Evolutionary conservation across 345 rosid species (phyloP).

Genomic region (Capsella bursapastoris): DNA sequence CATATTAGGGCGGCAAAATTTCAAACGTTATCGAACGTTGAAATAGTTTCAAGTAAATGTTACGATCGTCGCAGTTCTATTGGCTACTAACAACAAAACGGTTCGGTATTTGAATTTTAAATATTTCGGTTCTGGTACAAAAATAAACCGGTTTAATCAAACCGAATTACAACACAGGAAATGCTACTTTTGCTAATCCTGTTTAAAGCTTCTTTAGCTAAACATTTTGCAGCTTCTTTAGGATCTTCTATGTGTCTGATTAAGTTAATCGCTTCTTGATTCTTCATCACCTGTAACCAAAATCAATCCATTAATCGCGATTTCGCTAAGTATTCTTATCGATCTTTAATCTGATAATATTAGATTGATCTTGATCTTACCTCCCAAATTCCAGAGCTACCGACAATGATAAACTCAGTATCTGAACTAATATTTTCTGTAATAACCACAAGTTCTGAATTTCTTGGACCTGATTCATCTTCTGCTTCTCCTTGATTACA

Average conservation of each 20-base stretch:
- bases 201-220: constrained; percentile 64
- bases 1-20: constrained; percentile 1
- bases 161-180: constrained; percentile 68
- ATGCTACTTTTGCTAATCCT: constrained; percentile 66
- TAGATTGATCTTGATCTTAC: constrained; percentile 38
- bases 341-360: background rate
- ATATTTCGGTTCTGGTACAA: constrained; percentile 43
- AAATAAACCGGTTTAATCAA: constrained; percentile 40
- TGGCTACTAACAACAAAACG: background rate
- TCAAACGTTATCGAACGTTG: constrained; percentile 18
- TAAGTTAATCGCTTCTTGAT: constrained; percentile 73
- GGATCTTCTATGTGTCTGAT: constrained; percentile 68
- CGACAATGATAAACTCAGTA: constrained; percentile 72
- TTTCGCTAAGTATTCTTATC: background rate
- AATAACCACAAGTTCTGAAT: constrained; percentile 49
- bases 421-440: constrained; percentile 51
- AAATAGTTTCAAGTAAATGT: constrained; percentile 16
- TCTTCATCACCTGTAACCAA: constrained; percentile 64
- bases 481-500: constrained; percentile 48
- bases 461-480: constrained; percentile 29
- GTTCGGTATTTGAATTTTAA: background rate
- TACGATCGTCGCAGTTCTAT: constrained; percentile 21
- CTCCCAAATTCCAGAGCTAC: constrained; percentile 81
- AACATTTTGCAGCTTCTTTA: constrained; percentile 68
- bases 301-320: background rate